These are phyloP conservation scores for Blastocladiella britannica DNA, from an alignment of 192 early-diverging fungal species.

Conservation along the genomic window DNA sequence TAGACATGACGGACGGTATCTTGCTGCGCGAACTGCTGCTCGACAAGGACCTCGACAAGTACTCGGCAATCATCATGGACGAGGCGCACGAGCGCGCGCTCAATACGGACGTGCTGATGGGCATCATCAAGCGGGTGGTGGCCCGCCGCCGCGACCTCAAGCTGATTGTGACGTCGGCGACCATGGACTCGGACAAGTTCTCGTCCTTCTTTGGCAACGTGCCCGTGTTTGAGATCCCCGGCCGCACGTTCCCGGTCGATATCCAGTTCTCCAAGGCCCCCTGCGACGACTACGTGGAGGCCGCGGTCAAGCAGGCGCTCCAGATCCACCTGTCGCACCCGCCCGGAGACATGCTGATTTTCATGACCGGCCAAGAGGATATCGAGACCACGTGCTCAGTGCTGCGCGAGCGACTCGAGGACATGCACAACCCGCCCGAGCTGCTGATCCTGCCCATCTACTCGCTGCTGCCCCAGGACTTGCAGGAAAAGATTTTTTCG, in stretches of 20 bases:
- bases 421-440: conserved; percentile 32
- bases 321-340: conserved; percentile 89
- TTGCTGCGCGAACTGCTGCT: conserved; percentile 78
- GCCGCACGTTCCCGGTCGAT: conserved; percentile 85
- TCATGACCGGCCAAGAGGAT: conserved; percentile 97
- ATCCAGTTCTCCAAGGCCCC: conserved; percentile 86
- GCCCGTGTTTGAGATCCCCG: conserved; percentile 91
- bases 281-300: conserved; percentile 80
- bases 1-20: conserved; percentile 99
- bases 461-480: conserved; percentile 76
- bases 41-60: conserved; percentile 56
- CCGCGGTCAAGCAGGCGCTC: conserved; percentile 84
- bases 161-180: conserved; percentile 86
- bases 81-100: conserved; percentile 98
- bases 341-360: conserved; percentile 80
- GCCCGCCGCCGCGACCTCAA: conserved; percentile 69
- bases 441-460: conserved; percentile 84
- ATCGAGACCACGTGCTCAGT: conserved; percentile 68
- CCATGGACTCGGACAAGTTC: conserved; percentile 86
- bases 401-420: conserved; percentile 47
- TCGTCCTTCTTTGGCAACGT: conserved; percentile 59
- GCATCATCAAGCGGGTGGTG: conserved; percentile 65
- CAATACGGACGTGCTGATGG: conserved; percentile 86
- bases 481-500: conserved; percentile 92
- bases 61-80: conserved; percentile 87